Percentiles rank a stretch among this genome's conserved stretches.
Evolutionary conservation across 139 green algal species (phyloP).

Genomic region (Pleodorina starrii): DNA sequence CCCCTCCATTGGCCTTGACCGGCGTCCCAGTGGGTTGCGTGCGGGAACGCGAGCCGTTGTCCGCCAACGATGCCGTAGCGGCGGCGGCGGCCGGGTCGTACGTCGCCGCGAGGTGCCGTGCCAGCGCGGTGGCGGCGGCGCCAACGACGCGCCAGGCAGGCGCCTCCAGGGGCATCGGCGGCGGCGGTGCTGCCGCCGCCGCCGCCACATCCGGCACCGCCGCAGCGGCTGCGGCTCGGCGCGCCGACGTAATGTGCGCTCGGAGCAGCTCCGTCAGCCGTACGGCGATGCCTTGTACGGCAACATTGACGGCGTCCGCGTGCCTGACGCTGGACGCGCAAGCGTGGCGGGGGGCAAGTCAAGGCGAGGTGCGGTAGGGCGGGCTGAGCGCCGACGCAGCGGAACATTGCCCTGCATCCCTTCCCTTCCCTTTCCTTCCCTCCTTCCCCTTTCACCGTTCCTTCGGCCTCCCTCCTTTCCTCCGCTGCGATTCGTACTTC

Average conservation of each 20-base stretch:
- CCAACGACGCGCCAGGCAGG: background rate
- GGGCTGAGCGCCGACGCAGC: too few species aligned
- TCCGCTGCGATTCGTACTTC: too few species aligned
- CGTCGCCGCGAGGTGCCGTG: background rate
- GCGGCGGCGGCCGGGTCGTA: background rate
- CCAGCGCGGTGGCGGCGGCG: background rate
- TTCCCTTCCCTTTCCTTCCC: too few species aligned
- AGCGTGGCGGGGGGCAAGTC: background rate
- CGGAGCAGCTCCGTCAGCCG: slow-evolving; percentile 6
- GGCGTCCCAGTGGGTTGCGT: background rate
- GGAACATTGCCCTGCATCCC: too few species aligned
- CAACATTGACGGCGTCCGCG: slow-evolving; percentile 5
- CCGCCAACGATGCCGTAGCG: background rate
- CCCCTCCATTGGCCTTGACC: too few species aligned
- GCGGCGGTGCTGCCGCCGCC: background rate
- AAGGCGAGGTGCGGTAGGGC: background rate
- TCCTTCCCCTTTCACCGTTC: too few species aligned
- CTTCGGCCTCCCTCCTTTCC: too few species aligned
- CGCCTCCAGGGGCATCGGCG: background rate
- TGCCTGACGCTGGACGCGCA: too few species aligned
- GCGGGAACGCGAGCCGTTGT: background rate
- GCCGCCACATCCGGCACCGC: background rate
- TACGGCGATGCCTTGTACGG: background rate
- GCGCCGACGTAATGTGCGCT: too few species aligned
- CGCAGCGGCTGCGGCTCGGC: too few species aligned